Evolutionary conservation across 176 grass and related monocot species (phyloP), one percentile per base, ranked within the genome.

Genomic region (Avena eriantha): DNA sequence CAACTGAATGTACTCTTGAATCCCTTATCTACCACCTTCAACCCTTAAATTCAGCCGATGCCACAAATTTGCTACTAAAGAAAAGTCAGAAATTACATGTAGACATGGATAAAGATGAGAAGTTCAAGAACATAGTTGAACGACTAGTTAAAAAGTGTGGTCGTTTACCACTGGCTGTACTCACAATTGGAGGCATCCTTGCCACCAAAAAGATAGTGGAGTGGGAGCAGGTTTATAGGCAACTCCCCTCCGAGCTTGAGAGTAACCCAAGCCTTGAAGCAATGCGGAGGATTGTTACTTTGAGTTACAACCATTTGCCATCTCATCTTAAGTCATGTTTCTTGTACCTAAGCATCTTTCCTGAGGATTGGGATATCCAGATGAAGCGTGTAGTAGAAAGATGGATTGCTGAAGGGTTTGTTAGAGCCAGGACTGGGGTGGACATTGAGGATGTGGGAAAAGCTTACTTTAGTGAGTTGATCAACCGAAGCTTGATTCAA

Each of bases 301-400:
- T 76, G 26, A 54, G 73, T 54, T 76, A 76, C 73, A 33, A 3
- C 16, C 43, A 87, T 10, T 53, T 87, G 10, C 85, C 85, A 26
- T 87, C 53, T 73, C 85, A 87, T 73, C 78, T 87, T 24, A 87
- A 87, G 29, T 69, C 85, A 26, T 87, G 55, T 1, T 74, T 81
- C 50, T 45, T 87, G 17, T 87, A 87, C 55, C 55, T 87, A 39
- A 87, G 85, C 55, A 81, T 81, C 18, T 87, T 87, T 26, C 76
- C 55, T 13, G 77, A 87, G 19, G 85, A 87, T 87, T 87, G 24
- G 13, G 29, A 74, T 29, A 80, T 81, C 24, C 2, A 10, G 26
- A 73, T 3, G 41, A 31, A 0, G 7, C 69, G 78, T 36, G 2
- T 87, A 16, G 85, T 87, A 13, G 59, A 61, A 24, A 61, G 59